These are phyloP conservation scores for Nemophila menziesii DNA, from an alignment of 257 asterid genomes.

Conservation along the genomic window DNA sequence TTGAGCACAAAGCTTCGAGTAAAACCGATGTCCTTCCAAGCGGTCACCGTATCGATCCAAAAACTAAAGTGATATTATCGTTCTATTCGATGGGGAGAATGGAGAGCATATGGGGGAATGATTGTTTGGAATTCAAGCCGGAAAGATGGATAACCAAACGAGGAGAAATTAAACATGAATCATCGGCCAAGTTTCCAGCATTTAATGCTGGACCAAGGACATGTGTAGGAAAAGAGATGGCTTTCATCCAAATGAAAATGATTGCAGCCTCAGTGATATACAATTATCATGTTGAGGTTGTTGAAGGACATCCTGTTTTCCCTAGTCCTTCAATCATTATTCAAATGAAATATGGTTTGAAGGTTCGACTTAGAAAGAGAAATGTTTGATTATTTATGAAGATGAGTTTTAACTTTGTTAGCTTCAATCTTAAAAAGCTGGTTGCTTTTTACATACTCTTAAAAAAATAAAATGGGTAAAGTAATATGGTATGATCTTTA, in stretches of 20 bases:
- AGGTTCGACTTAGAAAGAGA: not conserved
- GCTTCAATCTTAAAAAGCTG: no score
- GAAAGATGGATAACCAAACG: slow-evolving; percentile 13
- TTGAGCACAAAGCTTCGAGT: not conserved
- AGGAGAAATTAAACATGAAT: not conserved
- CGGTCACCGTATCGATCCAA: not conserved
- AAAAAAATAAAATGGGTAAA: no score
- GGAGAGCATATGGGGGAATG: slow-evolving; percentile 16
- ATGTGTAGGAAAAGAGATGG: slow-evolving; percentile 18
- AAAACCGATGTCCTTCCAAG: slow-evolving; percentile 5
- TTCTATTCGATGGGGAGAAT: slow-evolving; percentile 16
- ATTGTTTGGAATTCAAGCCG: slow-evolving; percentile 14
- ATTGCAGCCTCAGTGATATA: slow-evolving; percentile 7
- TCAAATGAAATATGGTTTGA: slow-evolving; percentile 6
- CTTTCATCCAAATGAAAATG: slow-evolving; percentile 13
- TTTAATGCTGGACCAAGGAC: slow-evolving; percentile 19
- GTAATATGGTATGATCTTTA: no score
- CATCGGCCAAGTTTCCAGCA: slow-evolving; percentile 7
- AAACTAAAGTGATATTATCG: not conserved
- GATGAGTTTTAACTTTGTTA: no score
- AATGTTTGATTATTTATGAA: no score
- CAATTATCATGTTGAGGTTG: slow-evolving; percentile 2
- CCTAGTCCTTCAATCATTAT: not conserved
- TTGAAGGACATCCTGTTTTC: not conserved
- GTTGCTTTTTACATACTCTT: no score